phyloP scores from a whole-genome alignment of 139 green algal genomes.

The Volvox reticuliferus region DNA sequence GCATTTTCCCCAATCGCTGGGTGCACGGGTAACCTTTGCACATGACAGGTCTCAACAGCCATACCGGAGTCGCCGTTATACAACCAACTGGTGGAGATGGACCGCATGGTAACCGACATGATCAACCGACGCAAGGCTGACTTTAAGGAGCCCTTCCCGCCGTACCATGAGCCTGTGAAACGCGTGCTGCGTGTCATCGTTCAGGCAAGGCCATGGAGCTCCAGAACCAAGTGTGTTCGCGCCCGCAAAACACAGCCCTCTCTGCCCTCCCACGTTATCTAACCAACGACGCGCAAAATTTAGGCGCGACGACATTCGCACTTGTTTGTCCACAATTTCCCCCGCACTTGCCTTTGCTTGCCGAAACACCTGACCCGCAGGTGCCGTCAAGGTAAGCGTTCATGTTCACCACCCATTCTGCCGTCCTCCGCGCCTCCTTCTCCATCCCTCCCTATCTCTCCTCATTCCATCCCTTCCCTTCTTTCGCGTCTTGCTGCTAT shows the following conservation, averaged over 20 bases:
- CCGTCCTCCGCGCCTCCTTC: not conserved
- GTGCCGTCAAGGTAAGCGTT: not conserved
- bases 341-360: no score
- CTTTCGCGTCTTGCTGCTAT: not conserved
- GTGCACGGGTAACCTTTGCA: no score
- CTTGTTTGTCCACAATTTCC: no score
- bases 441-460: not conserved
- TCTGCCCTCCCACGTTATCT: no score
- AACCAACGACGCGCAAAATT: no score
- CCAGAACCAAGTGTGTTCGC: not conserved
- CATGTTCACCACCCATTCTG: not conserved
- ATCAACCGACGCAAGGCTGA: conserved; percentile 75
- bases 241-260: no score
- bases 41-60: conserved; percentile 38
- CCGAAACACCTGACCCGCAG: no score
- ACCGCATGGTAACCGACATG: conserved; percentile 72
- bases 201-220: not conserved
- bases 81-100: conserved; percentile 73
- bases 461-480: not conserved
- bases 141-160: conserved; percentile 68
- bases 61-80: conserved; percentile 81
- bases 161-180: conserved; percentile 37
- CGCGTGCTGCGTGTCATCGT: conserved; percentile 27
- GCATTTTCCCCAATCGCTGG: no score
- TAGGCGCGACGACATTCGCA: no score